Conservation (phyloP, 2,329 filamentous ascomycete genomes). For the Cordyceps cateniannulata region DNA sequence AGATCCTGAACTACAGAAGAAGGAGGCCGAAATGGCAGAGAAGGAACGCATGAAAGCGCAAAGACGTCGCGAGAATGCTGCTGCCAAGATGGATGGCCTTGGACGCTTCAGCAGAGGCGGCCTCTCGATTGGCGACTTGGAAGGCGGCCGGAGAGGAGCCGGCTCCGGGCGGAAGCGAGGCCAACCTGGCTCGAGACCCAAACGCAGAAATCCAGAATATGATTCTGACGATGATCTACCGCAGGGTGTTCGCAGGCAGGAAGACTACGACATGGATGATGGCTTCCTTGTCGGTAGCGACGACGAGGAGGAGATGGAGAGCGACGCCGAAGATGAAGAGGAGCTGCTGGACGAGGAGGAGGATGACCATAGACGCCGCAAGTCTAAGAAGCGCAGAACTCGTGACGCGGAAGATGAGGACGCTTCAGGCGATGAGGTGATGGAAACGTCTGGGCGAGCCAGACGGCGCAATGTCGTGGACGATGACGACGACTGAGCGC, state of each 20-base stretch:
- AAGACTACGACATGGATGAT: conserved; percentile 75
- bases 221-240: conserved; percentile 71
- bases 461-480: conserved; percentile 52
- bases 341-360: conserved; percentile 41
- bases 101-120: conserved; percentile 47
- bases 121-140: conserved; percentile 63
- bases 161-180: conserved; percentile 48
- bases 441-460: conserved; percentile 36
- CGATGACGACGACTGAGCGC: conserved; percentile 49
- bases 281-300: conserved; percentile 73
- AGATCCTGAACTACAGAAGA: conserved; percentile 70
- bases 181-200: conserved; percentile 42
- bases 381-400: conserved; percentile 45
- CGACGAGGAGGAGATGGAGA: conserved; percentile 60
- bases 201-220: conserved; percentile 56
- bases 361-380: conserved; percentile 38
- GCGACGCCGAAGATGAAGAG: conserved; percentile 57
- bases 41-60: conserved; percentile 64
- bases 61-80: conserved; percentile 61
- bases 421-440: conserved; percentile 48
- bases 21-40: conserved; percentile 65
- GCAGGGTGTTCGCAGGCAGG: conserved; percentile 53
- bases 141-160: conserved; percentile 46
- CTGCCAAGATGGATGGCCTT: conserved; percentile 54
- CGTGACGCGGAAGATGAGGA: conserved; percentile 43